These are phyloP conservation scores for Colletotrichum eleusines DNA, from an alignment of 2,329 filamentous ascomycete genomes.

Conservation along the genomic window DNA sequence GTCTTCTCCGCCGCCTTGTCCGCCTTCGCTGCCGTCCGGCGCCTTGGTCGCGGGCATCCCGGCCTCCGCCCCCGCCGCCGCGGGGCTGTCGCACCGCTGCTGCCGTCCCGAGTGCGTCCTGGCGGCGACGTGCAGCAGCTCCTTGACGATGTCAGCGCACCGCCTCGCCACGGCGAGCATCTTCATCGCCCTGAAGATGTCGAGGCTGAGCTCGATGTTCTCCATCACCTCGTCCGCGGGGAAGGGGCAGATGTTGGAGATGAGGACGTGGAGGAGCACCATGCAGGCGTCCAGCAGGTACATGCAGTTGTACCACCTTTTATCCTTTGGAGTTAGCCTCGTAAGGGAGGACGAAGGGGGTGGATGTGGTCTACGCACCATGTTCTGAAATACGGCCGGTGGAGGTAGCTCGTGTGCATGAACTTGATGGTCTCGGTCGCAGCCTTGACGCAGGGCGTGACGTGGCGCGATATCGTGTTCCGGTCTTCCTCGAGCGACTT, in stretches of 20 bases:
- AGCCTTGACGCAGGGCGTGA: slow-evolving; percentile 23
- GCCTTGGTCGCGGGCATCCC: slow-evolving; percentile 1
- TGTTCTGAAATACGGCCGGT: slow-evolving; percentile 36
- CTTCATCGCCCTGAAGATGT: slow-evolving; percentile 40
- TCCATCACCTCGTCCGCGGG: slow-evolving; percentile 33
- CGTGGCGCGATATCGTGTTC: slow-evolving; percentile 25
- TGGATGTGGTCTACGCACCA: not conserved
- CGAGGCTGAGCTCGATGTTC: slow-evolving; percentile 38
- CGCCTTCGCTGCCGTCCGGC: not conserved
- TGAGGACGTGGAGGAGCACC: slow-evolving; percentile 37
- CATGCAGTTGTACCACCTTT: slow-evolving; percentile 42
- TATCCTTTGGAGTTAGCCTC: not conserved
- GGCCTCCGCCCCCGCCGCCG: not conserved
- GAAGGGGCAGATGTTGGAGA: slow-evolving; percentile 36
- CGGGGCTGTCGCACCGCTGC: not conserved
- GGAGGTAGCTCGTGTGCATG: slow-evolving; percentile 39
- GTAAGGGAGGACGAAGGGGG: not conserved
- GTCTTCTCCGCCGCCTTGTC: no score
- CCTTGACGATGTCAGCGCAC: slow-evolving; percentile 37
- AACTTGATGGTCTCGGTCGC: slow-evolving; percentile 34
- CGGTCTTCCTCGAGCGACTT: slow-evolving; percentile 28
- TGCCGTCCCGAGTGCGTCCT: not conserved
- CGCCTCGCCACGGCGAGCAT: slow-evolving; percentile 38
- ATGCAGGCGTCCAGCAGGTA: slow-evolving; percentile 39
- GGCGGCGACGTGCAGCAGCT: slow-evolving; percentile 30